Base-by-base conservation (phyloP, 192 early-diverging fungal genomes). In the Dimargaris verticillata region DNA sequence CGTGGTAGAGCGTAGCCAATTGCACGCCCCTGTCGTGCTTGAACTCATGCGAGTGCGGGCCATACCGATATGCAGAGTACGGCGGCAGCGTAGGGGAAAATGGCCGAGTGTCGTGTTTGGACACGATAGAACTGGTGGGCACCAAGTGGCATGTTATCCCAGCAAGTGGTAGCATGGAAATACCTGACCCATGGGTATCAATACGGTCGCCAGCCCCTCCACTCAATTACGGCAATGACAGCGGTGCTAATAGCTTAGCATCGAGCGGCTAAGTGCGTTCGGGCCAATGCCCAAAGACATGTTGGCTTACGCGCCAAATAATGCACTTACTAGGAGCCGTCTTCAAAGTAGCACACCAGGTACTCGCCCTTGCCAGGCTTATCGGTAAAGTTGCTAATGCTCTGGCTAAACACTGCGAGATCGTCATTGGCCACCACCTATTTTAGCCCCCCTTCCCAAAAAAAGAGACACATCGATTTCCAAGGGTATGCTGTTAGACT, bases 341-440 rank as follows among this genome's bases (percentile, higher is more conserved):
- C 80, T 66, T 81, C 80, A 67, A 81, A 81, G 62, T 81, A 81
- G 62, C 76, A 78, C 14, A 81, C 80, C 28, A 81, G 68, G 28
- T 69, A 72, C 66, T 81, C 78, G 43, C 78, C 75, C 14, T 64
- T 66, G 60, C 61, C 62, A 4, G 80, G 80, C 38, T 72, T 64
- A n/a, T 63, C 51, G 13, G 77, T 63, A 41, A 72, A 66, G 38
- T 59, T 64, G 20, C 71, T 69, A 25, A 80, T 73, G 45, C 60
- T 65, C 64, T 67, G 60, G 17, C 70, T 69, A 53, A 79, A 80
- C 18, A 72, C 65, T 28, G 64, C 66, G 38, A 77, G 68, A 63
- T 80, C 79, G 25, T 74, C 64, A 22, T 57, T 52, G 15, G 72
- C 70, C n/a, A 80, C 79, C 17, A 80, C 33, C 33, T 38, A 7